phyloP scores from a whole-genome alignment of 2,329 filamentous ascomycete genomes.

The Fusarium lyarnte region DNA sequence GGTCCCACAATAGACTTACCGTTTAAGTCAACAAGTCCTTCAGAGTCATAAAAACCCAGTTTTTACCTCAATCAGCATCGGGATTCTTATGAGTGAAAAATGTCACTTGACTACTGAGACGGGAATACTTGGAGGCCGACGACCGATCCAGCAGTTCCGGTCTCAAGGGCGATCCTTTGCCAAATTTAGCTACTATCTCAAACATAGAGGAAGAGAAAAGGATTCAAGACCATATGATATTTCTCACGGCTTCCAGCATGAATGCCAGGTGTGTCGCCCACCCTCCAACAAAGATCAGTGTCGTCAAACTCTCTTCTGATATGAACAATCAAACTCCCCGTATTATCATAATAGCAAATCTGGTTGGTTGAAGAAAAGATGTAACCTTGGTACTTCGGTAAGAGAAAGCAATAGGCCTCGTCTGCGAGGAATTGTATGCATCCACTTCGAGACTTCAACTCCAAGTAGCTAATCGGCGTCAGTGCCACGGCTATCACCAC shows the following conservation, averaged over 20 bases:
- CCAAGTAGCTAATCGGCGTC: neutral
- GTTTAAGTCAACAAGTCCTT: neutral
- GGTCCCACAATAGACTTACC: neutral
- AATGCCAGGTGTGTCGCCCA: neutral
- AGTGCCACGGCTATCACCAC: too few species aligned
- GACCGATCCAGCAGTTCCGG: too few species aligned
- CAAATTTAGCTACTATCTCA: neutral
- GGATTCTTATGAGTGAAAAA: neutral
- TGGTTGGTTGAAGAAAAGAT: accelerated
- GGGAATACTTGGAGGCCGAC: neutral
- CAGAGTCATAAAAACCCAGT: neutral
- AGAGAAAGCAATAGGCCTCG: too few species aligned
- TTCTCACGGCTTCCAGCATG: accelerated
- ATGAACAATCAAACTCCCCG: neutral
- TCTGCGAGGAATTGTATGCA: neutral
- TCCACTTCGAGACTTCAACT: neutral
- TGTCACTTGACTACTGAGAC: neutral
- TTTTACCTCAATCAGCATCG: neutral
- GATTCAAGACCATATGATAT: neutral
- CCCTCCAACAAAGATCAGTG: neutral
- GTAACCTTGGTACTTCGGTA: accelerated
- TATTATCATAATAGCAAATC: accelerated
- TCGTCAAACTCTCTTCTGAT: neutral
- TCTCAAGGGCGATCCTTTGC: too few species aligned
- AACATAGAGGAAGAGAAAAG: too few species aligned